A percentile compares a stretch with the other conserved stretches of the same genome.
phyloP scores from a whole-genome alignment of 139 green algal species.

The Chlamydomonas incerta region DNA sequence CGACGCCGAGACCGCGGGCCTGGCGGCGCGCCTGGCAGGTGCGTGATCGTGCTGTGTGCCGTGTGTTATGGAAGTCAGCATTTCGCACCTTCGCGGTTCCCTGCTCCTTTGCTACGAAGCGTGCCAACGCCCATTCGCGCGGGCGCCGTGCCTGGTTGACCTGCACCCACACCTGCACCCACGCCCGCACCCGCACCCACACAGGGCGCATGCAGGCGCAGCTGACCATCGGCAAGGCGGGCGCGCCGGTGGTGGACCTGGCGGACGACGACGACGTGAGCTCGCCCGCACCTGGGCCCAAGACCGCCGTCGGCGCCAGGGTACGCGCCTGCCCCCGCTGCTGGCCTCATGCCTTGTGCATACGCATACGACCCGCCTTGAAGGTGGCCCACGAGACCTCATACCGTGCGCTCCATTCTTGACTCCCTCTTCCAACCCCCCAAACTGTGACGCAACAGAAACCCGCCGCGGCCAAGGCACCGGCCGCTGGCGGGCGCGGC shows the following conservation, averaged over 20 bases:
- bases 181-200: no score
- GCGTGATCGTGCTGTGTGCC: not conserved
- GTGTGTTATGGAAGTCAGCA: not conserved
- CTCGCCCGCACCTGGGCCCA: constrained; percentile 34
- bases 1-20: not conserved
- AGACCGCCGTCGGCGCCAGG: constrained; percentile 40
- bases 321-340: not conserved
- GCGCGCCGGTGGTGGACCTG: not conserved
- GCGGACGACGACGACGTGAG: constrained; percentile 27
- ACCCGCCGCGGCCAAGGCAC: constrained; percentile 3
- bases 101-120: no score
- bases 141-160: no score
- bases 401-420: no score
- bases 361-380: no score
- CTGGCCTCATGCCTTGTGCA: no score
- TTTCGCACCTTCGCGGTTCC: no score
- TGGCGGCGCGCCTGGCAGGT: constrained; percentile 53
- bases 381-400: no score
- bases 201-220: constrained; percentile 7
- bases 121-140: no score
- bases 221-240: constrained; percentile 5
- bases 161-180: no score
- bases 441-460: no score
- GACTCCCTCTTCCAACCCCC: no score
- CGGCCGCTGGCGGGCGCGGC: not conserved